Percentiles rank a stretch among this genome's conserved stretches.
Evolutionary conservation across 495 filamentous ascomycete species (phyloP).

Genomic region (Talaromyces adpressus): DNA sequence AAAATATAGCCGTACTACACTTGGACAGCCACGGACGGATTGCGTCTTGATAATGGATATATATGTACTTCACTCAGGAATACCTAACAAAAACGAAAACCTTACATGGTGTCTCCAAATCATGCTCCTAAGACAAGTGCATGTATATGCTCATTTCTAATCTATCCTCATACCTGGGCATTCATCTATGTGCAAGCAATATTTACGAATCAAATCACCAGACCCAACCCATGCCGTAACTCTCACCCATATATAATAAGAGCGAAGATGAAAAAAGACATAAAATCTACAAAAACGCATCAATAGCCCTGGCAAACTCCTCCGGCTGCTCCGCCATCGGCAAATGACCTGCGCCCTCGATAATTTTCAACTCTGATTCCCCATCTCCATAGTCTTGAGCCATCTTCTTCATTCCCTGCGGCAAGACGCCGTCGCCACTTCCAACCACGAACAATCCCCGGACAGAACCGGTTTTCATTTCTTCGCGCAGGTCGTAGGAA

Average conservation of each 20-base stretch:
- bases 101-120: no score
- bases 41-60: no score
- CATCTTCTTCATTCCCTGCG: constrained; percentile 72
- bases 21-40: no score
- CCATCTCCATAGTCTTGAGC: constrained; percentile 33
- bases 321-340: constrained; percentile 74
- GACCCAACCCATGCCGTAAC: background rate
- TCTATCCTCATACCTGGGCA: background rate
- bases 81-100: no score
- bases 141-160: background rate
- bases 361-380: constrained; percentile 48
- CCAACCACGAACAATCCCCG: constrained; percentile 63
- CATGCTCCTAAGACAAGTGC: no score
- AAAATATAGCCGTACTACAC: background rate
- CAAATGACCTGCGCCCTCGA: constrained; percentile 66
- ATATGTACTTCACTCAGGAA: no score
- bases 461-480: constrained; percentile 52
- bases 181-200: background rate
- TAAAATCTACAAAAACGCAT: constrained; percentile 37
- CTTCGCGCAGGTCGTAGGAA: constrained; percentile 62
- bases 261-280: background rate
- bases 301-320: constrained; percentile 56
- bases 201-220: background rate
- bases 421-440: constrained; percentile 64
- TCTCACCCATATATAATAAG: background rate